Conservation (phyloP, 139 green algal genomes). For the Chlorella vulgaris region DNA sequence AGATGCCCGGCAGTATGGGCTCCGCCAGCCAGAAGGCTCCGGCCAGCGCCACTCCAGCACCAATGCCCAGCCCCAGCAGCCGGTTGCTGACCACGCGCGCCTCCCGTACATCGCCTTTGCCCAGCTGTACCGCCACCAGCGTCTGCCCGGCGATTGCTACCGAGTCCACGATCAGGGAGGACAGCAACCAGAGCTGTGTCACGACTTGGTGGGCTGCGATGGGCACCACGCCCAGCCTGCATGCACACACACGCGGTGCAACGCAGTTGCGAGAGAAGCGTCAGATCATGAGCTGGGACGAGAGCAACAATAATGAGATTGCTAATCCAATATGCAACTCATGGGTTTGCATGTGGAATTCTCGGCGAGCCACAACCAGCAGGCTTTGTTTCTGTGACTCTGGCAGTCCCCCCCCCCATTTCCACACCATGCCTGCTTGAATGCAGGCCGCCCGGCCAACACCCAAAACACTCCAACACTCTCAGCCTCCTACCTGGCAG, state of each 20-base stretch:
- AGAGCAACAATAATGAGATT: too few relatives aligned
- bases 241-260: not conserved
- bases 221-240: slow-evolving; percentile 57
- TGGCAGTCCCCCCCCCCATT: too few relatives aligned
- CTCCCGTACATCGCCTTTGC: slow-evolving; percentile 6
- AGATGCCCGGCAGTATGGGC: slow-evolving; percentile 47
- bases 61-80: slow-evolving; percentile 65
- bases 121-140: slow-evolving; percentile 62
- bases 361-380: too few relatives aligned
- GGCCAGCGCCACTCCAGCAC: slow-evolving; percentile 25
- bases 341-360: too few relatives aligned
- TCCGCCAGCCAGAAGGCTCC: slow-evolving; percentile 17
- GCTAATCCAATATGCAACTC: too few relatives aligned
- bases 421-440: too few relatives aligned
- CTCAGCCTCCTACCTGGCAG: slow-evolving; percentile 38
- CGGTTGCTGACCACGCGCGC: slow-evolving; percentile 59
- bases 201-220: slow-evolving; percentile 76
- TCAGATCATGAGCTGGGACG: too few relatives aligned
- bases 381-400: too few relatives aligned
- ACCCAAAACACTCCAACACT: not conserved
- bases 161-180: slow-evolving; percentile 67
- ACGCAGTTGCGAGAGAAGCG: too few relatives aligned
- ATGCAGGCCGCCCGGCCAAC: too few relatives aligned
- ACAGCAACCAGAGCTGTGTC: slow-evolving; percentile 79
- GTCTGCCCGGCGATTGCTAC: slow-evolving; percentile 75